Conservation (phyloP, 768 basidiomycete genomes). For the Tylopilus plumbeoviolaceoides region DNA sequence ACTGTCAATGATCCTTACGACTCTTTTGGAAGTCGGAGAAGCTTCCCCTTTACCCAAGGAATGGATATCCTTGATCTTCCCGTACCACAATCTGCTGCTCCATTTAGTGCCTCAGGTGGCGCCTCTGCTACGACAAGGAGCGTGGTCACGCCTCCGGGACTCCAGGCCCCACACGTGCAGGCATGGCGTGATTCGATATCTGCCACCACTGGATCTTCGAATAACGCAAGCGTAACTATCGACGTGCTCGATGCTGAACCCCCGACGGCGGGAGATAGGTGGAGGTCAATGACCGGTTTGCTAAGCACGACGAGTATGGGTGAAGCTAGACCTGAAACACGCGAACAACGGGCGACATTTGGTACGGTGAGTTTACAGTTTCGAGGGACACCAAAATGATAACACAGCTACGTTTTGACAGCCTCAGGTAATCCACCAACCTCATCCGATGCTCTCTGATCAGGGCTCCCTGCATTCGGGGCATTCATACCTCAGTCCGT, state of each 20-base stretch:
- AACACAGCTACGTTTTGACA: conserved; percentile 23
- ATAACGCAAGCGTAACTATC: conserved; percentile 37
- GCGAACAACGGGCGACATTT: conserved; percentile 52
- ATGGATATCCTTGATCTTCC: conserved; percentile 54
- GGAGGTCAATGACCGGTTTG: conserved; percentile 48
- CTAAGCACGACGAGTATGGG: conserved; percentile 14
- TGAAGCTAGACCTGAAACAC: conserved; percentile 18
- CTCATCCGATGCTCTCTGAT: conserved; percentile 48
- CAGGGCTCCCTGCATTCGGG: conserved; percentile 64
- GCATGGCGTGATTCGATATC: conserved; percentile 35
- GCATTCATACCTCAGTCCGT: conserved; percentile 51
- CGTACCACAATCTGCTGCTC: conserved; percentile 52
- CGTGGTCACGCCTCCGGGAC: conserved; percentile 36
- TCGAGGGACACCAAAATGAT: not conserved
- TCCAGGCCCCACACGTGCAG: conserved; percentile 27
- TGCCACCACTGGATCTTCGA: conserved; percentile 30
- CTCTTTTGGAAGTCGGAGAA: conserved; percentile 22
- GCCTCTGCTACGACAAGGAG: conserved; percentile 24
- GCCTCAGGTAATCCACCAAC: conserved; percentile 43
- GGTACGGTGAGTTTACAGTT: conserved; percentile 48
- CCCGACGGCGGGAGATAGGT: conserved; percentile 55
- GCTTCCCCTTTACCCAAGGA: conserved; percentile 25
- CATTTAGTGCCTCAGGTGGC: conserved; percentile 41
- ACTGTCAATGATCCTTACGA: conserved; percentile 29
- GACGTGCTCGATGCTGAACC: conserved; percentile 71